Evolutionary conservation across 495 filamentous ascomycete species (phyloP).

Genomic region (Neurospora tetraspora): DNA sequence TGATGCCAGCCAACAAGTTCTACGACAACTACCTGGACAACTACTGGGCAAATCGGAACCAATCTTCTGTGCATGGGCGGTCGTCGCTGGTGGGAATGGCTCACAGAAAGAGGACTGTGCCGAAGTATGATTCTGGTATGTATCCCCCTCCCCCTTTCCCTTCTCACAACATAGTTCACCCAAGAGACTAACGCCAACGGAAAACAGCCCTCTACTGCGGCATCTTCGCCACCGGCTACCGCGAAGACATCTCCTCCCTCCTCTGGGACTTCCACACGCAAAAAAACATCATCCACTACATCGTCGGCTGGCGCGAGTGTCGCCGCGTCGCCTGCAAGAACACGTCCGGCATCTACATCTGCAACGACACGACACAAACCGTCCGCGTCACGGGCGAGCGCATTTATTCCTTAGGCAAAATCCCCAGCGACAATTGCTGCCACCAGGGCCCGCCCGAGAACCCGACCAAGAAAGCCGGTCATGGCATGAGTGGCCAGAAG

Average conservation of each 20-base stretch:
- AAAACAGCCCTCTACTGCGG: slow-evolving; percentile 2
- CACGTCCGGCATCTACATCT: slow-evolving; percentile 7
- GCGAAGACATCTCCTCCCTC: not conserved
- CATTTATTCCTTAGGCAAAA: not conserved
- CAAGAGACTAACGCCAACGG: too few species aligned
- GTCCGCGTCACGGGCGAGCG: not conserved
- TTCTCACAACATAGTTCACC: not conserved
- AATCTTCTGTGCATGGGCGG: not conserved
- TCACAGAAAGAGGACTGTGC: not conserved
- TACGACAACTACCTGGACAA: not conserved
- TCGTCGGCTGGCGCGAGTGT: not conserved
- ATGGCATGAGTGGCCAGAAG: slow-evolving; percentile 4
- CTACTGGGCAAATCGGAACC: not conserved
- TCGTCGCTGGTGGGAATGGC: not conserved
- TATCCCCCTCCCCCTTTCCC: too few species aligned
- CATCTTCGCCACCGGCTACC: slow-evolving; percentile 3
- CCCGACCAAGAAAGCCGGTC: rapidly evolving
- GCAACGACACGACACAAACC: slow-evolving; percentile 8
- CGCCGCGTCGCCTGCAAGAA: slow-evolving; percentile 2
- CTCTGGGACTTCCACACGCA: not conserved
- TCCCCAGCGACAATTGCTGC: not conserved
- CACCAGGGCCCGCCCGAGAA: not conserved
- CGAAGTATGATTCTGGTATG: not conserved
- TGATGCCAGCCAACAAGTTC: not conserved
- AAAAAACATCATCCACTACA: not conserved